Base-by-base conservation (phyloP, 2,329 filamentous ascomycete species). In the Alternaria infectoria region DNA sequence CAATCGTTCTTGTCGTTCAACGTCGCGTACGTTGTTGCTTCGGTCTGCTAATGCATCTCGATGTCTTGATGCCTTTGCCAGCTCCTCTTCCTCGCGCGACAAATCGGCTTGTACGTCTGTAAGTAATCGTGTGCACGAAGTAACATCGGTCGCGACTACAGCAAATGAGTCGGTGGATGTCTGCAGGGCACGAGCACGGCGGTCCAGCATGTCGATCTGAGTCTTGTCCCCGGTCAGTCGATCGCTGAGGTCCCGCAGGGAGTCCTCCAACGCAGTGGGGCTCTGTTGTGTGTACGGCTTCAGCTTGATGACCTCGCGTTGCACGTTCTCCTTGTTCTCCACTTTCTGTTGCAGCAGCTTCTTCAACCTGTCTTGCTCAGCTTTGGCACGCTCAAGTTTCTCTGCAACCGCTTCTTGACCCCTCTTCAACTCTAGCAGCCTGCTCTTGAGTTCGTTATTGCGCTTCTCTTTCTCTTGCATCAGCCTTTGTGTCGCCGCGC, bases 211-310 rank as follows among this genome's bases (percentile, higher is more conserved):
- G 75, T 98, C 95, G 65, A 97, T 96, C 64, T 95, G 91, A 10
- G 88, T 84, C 76, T 95, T 95, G 79, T 97, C 94, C 54, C 86
- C 86, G 68, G 86, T 87, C 56, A 98, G 85, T 51, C 89, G 92
- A 74, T 93, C 91, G 65, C 90, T 92, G 59, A 99, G 84, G 67
- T 97, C 93, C 3, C 91, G 88, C 59, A 99, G 83, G 47, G 90
- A 91, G 30, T 91, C 87, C 79, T 98, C 94, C 26, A 99, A 86
- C 15, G 90, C 90, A 3, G 90, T 90, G 0, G 95, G 93, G 73
- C 92, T 96, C 77, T 98, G 93, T 61, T 95, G 87, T 45, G 96
- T 93, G 79, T 99, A 99, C 12, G 96, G 96, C 59, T 92, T 88
- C 63, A 99, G 83, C 81, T 97, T 98, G 59, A 91, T 88, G 70